Evolutionary conservation across 2,329 filamentous ascomycete genomes (phyloP), one percentile per base, ranked within the genome.

Genomic region (Fusarium caatingaense): DNA sequence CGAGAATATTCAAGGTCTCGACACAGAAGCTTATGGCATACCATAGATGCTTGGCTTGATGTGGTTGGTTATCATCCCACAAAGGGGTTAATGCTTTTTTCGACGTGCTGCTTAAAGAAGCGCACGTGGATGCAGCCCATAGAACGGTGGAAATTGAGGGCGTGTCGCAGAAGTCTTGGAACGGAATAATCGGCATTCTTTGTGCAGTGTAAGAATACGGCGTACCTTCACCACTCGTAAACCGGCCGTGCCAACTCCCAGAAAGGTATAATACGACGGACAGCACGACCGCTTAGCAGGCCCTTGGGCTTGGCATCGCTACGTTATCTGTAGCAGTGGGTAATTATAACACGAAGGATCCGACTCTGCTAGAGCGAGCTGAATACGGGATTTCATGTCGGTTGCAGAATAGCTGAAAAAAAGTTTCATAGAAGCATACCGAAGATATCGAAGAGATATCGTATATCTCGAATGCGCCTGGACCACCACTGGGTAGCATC

Each of bases 171-270:
- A 75, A 72, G 71, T 71, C 74, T 76, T 76, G 72, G 74, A 73
- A 75, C 74, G 74, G 74, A 65, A 72, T 71, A 58, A 60, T 68
- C 74, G 74, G 74, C 74, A 76, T 68, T 56, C 46, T 72, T 49
- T 58, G 46, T 64, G 60, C 56, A 67, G 50, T 64, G 67, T 60
- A 50, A 64, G 50, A 68, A 67, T 20, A 56, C 68, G 47, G 63
- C 61, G 63, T 60, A 59, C 60, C 51, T 68, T 71, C 56, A 40
- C 56, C 49, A 65, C 61, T 66, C 46, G 51, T 58, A 61, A 64
- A 62, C 42, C 27, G 50, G 40, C 60, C 63, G 56, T 68, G 57
- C 67, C 68, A 72, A 66, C 63, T 51, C 67, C 65, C 56, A 74
- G 66, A 66, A 54, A 53, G 71, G 56, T 60, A 66, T 65, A 65